Percentiles rank a stretch among this genome's conserved stretches.
Conservation (phyloP, 2,329 filamentous ascomycete genomes). For the Diaporthe batatas region DNA sequence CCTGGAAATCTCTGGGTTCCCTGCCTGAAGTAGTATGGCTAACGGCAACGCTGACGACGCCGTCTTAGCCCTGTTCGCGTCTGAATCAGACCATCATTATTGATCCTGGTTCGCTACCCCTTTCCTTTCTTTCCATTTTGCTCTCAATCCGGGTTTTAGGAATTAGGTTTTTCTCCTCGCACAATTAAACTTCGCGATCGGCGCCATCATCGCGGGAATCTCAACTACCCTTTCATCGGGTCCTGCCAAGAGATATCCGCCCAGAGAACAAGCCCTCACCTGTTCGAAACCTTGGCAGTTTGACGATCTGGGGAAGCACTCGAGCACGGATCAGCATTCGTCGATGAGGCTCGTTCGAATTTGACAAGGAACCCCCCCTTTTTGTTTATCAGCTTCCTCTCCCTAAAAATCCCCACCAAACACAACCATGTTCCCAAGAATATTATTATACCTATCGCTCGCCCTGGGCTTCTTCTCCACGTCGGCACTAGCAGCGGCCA, state of each 20-base stretch:
- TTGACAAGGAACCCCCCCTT: not conserved
- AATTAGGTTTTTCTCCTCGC: not conserved
- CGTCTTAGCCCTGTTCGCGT: slow-evolving; percentile 13
- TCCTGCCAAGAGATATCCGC: not conserved
- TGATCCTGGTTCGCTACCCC: slow-evolving; percentile 17
- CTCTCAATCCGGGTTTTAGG: not conserved
- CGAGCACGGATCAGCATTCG: not conserved
- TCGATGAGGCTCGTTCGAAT: not conserved
- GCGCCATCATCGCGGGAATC: not conserved
- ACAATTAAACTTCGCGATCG: not conserved
- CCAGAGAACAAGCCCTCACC: not conserved
- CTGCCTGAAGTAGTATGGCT: slow-evolving; percentile 22
- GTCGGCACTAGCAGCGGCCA: slow-evolving; percentile 5
- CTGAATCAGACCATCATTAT: slow-evolving; percentile 3
- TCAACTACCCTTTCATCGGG: not conserved
- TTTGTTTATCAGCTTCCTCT: not conserved
- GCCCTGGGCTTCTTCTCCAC: slow-evolving; percentile 7
- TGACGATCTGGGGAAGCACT: slow-evolving; percentile 10
- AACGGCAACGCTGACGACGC: slow-evolving; percentile 5
- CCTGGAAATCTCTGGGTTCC: not conserved
- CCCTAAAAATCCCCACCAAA: not conserved
- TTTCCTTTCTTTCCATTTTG: not conserved
- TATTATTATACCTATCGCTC: slow-evolving; percentile 3
- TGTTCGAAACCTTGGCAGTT: slow-evolving; percentile 2
- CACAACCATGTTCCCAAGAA: not conserved